Conservation (phyloP, 306 rosid species). For the Rosa rugosa region DNA sequence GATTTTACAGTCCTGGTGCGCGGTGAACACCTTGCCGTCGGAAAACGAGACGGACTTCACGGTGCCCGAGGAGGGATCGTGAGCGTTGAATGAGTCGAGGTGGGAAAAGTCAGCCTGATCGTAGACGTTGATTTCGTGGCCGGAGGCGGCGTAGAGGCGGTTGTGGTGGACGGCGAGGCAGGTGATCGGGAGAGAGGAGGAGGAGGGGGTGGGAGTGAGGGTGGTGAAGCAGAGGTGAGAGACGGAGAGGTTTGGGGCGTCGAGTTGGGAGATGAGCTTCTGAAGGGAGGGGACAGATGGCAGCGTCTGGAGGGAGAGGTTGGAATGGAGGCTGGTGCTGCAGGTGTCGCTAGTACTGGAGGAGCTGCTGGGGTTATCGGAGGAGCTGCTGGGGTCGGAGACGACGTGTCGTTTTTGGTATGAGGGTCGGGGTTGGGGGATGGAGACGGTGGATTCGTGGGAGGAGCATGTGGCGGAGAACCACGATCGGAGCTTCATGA, state of each 20-base stretch:
- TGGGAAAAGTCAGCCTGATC: slow-evolving; percentile 35
- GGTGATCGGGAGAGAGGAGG: slow-evolving; percentile 50
- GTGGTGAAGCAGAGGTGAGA: slow-evolving; percentile 46
- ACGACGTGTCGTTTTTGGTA: slow-evolving; percentile 22
- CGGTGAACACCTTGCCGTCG: slow-evolving; percentile 45
- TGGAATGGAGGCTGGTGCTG: slow-evolving; percentile 40
- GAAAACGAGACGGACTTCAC: slow-evolving; percentile 59
- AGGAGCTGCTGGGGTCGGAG: slow-evolving; percentile 35
- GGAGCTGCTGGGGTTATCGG: slow-evolving; percentile 21
- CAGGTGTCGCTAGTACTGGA: slow-evolving; percentile 16
- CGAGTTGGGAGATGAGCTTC: slow-evolving; percentile 40
- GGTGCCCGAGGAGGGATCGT: slow-evolving; percentile 56
- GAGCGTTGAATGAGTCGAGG: slow-evolving; percentile 42
- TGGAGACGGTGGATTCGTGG: slow-evolving; percentile 27
- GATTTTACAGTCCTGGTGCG: slow-evolving; percentile 84
- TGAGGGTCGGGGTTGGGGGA: slow-evolving; percentile 6
- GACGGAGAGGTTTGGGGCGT: slow-evolving; percentile 28
- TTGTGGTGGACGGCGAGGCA: slow-evolving; percentile 51
- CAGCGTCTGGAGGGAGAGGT: slow-evolving; percentile 67
- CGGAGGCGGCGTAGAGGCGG: slow-evolving; percentile 69
- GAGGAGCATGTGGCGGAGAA: slow-evolving; percentile 35
- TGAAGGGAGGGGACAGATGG: slow-evolving; percentile 86
- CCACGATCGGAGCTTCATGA: slow-evolving; percentile 45
- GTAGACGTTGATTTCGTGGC: slow-evolving; percentile 65
- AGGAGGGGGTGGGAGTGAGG: slow-evolving; percentile 29